Percentiles rank a stretch among this genome's conserved stretches.
These are phyloP conservation scores for Barnettozyma hawaiiensis DNA, from an alignment of 1,139 yeast species.

Conservation along the genomic window DNA sequence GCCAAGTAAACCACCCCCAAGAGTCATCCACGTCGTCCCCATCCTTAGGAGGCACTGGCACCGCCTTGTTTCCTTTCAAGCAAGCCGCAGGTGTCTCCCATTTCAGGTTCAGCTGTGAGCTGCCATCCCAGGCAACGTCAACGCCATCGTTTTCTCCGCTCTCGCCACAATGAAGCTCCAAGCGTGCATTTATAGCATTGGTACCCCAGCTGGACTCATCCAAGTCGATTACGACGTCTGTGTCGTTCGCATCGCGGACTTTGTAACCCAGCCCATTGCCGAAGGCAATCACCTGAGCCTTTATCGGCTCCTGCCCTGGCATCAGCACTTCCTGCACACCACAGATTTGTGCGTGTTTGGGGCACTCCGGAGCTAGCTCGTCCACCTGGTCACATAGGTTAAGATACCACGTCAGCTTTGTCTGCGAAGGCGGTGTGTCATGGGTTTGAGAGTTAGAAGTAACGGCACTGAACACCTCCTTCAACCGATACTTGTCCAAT, in stretches of 20 bases:
- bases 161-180: conserved; percentile 49
- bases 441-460: conserved; percentile 29
- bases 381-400: conserved; percentile 57
- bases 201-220: conserved; percentile 72
- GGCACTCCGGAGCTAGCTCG: conserved; percentile 45
- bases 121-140: conserved; percentile 34
- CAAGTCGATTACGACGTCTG: conserved; percentile 43
- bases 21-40: conserved; percentile 36
- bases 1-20: conserved; percentile 79
- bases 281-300: conserved; percentile 53
- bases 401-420: conserved; percentile 59
- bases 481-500: conserved; percentile 17
- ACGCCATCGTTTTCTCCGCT: conserved; percentile 35
- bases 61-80: conserved; percentile 27
- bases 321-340: conserved; percentile 51
- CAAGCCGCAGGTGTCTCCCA: conserved; percentile 42
- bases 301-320: conserved; percentile 37
- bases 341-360: conserved; percentile 63
- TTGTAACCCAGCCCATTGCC: conserved; percentile 33
- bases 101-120: conserved; percentile 22
- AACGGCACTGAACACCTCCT: conserved; percentile 16
- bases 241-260: conserved; percentile 28
- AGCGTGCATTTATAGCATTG: conserved; percentile 42
- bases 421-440: conserved; percentile 75
- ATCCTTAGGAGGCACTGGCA: conserved; percentile 22